These are phyloP conservation scores for Penicillium flavigenum DNA, from an alignment of 495 filamentous ascomycete genomes.

Conservation along the genomic window DNA sequence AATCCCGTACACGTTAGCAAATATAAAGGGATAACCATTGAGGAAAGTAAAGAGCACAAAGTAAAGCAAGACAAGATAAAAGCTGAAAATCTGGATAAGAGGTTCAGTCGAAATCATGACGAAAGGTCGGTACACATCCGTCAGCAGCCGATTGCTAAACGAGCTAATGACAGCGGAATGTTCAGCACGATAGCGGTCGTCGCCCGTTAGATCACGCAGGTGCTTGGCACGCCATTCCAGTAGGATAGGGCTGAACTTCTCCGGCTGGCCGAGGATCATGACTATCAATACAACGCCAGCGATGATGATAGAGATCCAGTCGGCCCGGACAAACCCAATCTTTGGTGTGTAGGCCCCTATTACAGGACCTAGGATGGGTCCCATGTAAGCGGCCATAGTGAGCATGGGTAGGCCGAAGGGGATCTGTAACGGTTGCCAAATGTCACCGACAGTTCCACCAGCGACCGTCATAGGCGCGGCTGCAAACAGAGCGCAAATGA, in stretches of 20 bases:
- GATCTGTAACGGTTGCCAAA: constrained; percentile 42
- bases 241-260: constrained; percentile 48
- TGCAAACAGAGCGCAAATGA: constrained; percentile 48
- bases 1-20: background rate
- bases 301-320: constrained; percentile 48
- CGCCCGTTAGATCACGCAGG: constrained; percentile 28
- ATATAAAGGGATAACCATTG: constrained; percentile 15
- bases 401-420: constrained; percentile 46
- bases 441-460: constrained; percentile 46
- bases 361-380: constrained; percentile 43
- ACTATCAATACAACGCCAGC: constrained; percentile 35
- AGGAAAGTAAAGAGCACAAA: constrained; percentile 16
- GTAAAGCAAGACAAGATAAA: constrained; percentile 15
- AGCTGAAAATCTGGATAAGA: constrained; percentile 9
- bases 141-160: background rate
- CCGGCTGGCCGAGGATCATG: constrained; percentile 42
- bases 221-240: constrained; percentile 46
- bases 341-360: constrained; percentile 44
- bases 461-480: constrained; percentile 45
- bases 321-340: constrained; percentile 44
- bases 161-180: background rate
- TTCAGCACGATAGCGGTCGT: background rate
- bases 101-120: constrained; percentile 5
- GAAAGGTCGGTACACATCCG: background rate
- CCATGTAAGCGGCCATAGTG: constrained; percentile 34